Base-by-base conservation (phyloP, 108 stramenopile species). In the Hondaea fermentalgiana region DNA sequence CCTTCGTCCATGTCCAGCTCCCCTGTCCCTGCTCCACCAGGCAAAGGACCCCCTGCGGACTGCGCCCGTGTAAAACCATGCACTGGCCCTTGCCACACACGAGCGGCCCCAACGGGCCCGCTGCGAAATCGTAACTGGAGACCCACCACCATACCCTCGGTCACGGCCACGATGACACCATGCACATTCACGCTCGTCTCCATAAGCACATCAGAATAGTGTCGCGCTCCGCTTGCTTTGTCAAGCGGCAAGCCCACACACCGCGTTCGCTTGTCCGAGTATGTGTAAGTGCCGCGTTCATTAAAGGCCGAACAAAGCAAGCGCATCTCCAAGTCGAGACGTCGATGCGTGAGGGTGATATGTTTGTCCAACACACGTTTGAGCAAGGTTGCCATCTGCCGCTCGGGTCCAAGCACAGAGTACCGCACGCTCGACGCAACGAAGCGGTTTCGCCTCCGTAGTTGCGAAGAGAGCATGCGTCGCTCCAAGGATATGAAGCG, bases 81-180 rank as follows among this genome's bases (percentile, higher is more conserved):
- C 28, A 83, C 51, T 6, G 76, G 76, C 10, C 45, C 45, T 1
- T 53, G 14, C 49, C 45, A 83, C 19, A 83, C 12, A 8, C 51
- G 19, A 1, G 76, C 0, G 51, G 76, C 76, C 10, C 49, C 45
- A 12, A 16, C 51, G 45, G 76, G 45, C 25, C 76, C 76, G 51
- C 49, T 53, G 17, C 51, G 76, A 17, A 28, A 53, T 17, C 51
- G 45, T 12, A 83, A 23, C 3, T 83, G 76, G 2, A 83, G 51
- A 16, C 76, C 51, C 6, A 83, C 76, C 8, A 83, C 76, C 76
- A 83, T 83, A 16, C 76, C 76, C n/a, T 83, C 76, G 51, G 76
- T 6, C 10, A 83, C 76, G 19, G 76, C 76, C 10, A 83, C 76
- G 28, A 53, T 47, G 76, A 83, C 51, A 12, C 19, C 3, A 45